A percentile compares a stretch with the other conserved stretches of the same genome.
These are phyloP conservation scores for Laetiporus sulphureus DNA, from an alignment of 1,284 basidiomycete species.

Conservation along the genomic window DNA sequence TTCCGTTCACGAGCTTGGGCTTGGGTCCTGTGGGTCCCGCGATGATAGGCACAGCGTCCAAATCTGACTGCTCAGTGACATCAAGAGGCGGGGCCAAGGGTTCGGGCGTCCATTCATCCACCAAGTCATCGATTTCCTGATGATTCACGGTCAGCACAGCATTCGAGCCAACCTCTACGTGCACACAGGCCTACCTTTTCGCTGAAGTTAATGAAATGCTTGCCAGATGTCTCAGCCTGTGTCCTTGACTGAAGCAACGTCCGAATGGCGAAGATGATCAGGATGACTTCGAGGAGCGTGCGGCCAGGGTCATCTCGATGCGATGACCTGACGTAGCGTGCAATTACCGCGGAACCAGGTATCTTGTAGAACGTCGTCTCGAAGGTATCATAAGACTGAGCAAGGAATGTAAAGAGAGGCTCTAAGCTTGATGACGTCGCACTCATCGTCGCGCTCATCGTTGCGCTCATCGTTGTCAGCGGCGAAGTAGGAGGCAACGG, in stretches of 20 bases:
- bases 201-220: constrained; percentile 86
- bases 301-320: constrained; percentile 90
- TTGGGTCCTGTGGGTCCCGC: constrained; percentile 79
- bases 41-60: constrained; percentile 74
- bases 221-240: constrained; percentile 78
- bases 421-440: constrained; percentile 38
- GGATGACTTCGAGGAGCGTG: constrained; percentile 85
- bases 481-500: not conserved
- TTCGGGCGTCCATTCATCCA: constrained; percentile 93
- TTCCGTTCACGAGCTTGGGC: constrained; percentile 76
- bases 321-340: constrained; percentile 88
- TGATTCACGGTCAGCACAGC: constrained; percentile 1
- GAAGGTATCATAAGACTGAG: constrained; percentile 43
- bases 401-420: constrained; percentile 54
- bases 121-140: constrained; percentile 96
- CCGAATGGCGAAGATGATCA: constrained; percentile 84
- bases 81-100: constrained; percentile 67
- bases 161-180: not conserved
- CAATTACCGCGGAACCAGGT: constrained; percentile 85
- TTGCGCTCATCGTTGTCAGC: no score
- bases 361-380: constrained; percentile 66
- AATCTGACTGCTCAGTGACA: constrained; percentile 58
- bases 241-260: constrained; percentile 89
- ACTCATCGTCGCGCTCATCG: no score
- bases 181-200: constrained; percentile 61